Evolutionary conservation across 2,329 filamentous ascomycete genomes (phyloP).

Genomic region (Colletotrichum tamarilloi): DNA sequence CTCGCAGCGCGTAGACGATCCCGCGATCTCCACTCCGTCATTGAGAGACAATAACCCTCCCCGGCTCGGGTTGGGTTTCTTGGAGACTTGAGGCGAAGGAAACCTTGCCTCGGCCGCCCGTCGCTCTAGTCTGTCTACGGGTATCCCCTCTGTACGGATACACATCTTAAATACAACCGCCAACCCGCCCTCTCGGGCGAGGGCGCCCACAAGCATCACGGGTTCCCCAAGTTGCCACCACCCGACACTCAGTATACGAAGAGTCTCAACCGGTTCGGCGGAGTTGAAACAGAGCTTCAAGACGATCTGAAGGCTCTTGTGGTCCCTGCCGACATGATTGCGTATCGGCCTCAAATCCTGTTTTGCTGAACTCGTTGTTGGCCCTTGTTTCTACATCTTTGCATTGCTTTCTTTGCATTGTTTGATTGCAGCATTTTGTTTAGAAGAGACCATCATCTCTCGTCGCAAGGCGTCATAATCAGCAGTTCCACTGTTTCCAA

Average conservation of each 20-base stretch:
- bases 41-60: background rate
- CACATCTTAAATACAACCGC: slow-evolving; percentile 26
- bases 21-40: background rate
- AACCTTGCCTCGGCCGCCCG: no score
- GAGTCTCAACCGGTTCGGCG: background rate
- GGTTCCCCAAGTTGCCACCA: no score
- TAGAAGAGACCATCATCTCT: background rate
- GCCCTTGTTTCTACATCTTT: background rate
- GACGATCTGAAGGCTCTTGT: background rate
- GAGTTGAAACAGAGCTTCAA: background rate
- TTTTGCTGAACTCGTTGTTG: slow-evolving; percentile 12
- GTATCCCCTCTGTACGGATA: background rate
- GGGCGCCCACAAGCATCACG: background rate
- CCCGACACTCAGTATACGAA: background rate
- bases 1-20: background rate
- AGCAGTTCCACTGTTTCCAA: background rate
- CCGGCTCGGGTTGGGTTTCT: no score
- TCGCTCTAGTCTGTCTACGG: no score
- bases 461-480: background rate
- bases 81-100: background rate
- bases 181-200: background rate
- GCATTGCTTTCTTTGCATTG: background rate
- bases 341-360: background rate
- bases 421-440: background rate
- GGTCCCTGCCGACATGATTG: slow-evolving; percentile 4